Evolutionary conservation across 2,329 filamentous ascomycete genomes (phyloP).

Genomic region (Arthroderma uncinatum): DNA sequence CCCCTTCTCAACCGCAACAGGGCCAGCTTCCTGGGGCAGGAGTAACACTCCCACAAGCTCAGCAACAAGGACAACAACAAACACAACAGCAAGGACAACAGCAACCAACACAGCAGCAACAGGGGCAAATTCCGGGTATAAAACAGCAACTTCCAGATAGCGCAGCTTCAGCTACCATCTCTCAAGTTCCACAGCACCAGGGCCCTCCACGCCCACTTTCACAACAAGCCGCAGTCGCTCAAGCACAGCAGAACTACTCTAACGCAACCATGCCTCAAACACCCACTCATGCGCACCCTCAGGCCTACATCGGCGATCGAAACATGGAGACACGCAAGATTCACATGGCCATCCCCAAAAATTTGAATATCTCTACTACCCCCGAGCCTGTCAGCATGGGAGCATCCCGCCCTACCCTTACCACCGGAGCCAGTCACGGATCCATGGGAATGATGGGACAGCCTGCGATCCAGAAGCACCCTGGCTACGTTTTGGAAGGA

Average conservation of each 20-base stretch:
- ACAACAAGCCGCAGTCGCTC: slow-evolving; percentile 37
- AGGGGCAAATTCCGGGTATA: slow-evolving; percentile 23
- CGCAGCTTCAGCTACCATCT: slow-evolving; percentile 21
- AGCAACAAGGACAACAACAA: slow-evolving; percentile 14
- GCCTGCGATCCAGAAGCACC: slow-evolving; percentile 70
- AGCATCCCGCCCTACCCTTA: slow-evolving; percentile 67
- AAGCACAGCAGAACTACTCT: slow-evolving; percentile 33
- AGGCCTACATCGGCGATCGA: slow-evolving; percentile 25
- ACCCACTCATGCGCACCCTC: slow-evolving; percentile 32
- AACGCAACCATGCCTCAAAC: slow-evolving; percentile 22
- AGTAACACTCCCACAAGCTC: slow-evolving; percentile 10
- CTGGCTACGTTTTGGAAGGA: slow-evolving; percentile 75
- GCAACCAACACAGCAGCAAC: slow-evolving; percentile 15
- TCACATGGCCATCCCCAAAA: slow-evolving; percentile 76
- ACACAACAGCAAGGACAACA: slow-evolving; percentile 19
- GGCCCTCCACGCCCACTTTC: slow-evolving; percentile 34
- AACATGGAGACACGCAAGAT: slow-evolving; percentile 37
- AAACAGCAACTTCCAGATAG: slow-evolving; percentile 25
- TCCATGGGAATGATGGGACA: slow-evolving; percentile 76
- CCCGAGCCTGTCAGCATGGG: slow-evolving; percentile 65
- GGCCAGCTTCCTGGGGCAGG: not conserved
- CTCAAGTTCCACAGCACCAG: slow-evolving; percentile 24
- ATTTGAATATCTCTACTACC: slow-evolving; percentile 53
- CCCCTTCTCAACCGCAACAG: slow-evolving; percentile 4
- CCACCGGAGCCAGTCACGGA: slow-evolving; percentile 61